Base-by-base conservation (phyloP, 208 protist species). In the Herpetomonas tarakana region DNA sequence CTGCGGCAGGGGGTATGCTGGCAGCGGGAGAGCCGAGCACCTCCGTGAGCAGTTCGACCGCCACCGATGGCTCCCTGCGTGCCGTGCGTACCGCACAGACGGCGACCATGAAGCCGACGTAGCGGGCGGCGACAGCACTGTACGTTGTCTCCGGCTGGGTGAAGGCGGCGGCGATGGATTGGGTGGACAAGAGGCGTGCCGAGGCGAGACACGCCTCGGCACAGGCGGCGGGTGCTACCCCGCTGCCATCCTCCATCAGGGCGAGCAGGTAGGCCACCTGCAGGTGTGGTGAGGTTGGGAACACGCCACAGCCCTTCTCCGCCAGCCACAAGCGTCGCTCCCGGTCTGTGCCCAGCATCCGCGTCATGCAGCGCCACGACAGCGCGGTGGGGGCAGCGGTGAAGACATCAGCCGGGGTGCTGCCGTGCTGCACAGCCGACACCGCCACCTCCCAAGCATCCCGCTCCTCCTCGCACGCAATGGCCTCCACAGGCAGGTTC, bases 351-450 rank as follows among this genome's bases (percentile, higher is more conserved):
- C 72, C 74, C 6, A 62, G 54, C 18, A 76, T 57, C 12, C 76
- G 78, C 58, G 90, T 66, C 54, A 91, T 45, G 27, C 70, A 85
- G 11, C 88, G 64, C 88, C 88, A 94, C 39, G 75, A 68, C 19
- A 91, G 24, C 4, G 74, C 66, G 27, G 56, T 61, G 56, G 24
- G 39, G 25, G 56, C 52, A 61, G 3, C 4, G 19, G 56, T 44
- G 52, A 44, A n/a, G 26, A 38, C 26, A 19, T 18, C 3, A 46
- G 19, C 31, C 31, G 24, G 16, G 22, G 24, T 45, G 46, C 31
- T 16, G 44, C 3, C 1, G 16, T 67, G 26, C 50, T n/a, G 30
- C 39, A 47, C 49, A 31, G 29, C 35, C 56, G 52, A 52, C 41
- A 68, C 28, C 0, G 67, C 47, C 22, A 44, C 67, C 2, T 22